Percentiles rank a stretch among this genome's conserved stretches.
Evolutionary conservation across 768 basidiomycete genomes (phyloP).

Genomic region (Lentinus brumalis): DNA sequence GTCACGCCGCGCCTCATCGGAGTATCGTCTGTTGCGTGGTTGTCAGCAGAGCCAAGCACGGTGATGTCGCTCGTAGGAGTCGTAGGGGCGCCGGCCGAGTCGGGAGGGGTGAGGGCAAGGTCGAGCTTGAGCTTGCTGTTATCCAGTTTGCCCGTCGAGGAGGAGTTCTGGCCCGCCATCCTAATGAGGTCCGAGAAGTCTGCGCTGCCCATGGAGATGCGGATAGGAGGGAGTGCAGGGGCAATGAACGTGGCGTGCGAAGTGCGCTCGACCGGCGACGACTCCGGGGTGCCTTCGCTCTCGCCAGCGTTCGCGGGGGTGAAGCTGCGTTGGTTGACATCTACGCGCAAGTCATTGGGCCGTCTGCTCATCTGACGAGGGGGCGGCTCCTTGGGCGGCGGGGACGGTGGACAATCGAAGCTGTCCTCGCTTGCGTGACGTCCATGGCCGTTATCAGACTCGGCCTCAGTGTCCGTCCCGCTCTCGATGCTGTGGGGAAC

Average conservation of each 20-base stretch:
- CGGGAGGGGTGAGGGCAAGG: conserved; percentile 17
- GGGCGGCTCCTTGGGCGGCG: conserved; percentile 24
- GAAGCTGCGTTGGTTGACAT: conserved; percentile 43
- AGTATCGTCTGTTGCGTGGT: conserved; percentile 18
- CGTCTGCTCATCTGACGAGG: conserved; percentile 8
- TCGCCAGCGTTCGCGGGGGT: conserved; percentile 36
- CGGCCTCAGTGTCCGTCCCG: conserved; percentile 70
- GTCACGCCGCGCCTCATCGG: conserved; percentile 20
- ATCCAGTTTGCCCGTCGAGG: conserved; percentile 28
- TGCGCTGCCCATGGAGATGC: conserved; percentile 82
- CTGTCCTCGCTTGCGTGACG: neutral
- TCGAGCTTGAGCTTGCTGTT: conserved; percentile 11
- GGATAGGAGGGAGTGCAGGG: conserved; percentile 85
- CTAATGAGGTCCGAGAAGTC: conserved; percentile 80
- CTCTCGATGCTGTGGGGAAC: conserved; percentile 76
- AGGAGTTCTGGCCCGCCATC: conserved; percentile 47
- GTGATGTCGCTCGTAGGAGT: conserved; percentile 31
- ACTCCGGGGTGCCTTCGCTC: conserved; percentile 43
- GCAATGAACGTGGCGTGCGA: conserved; percentile 80
- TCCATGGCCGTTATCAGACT: conserved; percentile 39
- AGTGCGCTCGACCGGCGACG: conserved; percentile 64
- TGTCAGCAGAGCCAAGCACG: conserved; percentile 10
- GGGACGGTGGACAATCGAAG: conserved; percentile 18
- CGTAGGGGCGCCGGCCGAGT: conserved; percentile 16
- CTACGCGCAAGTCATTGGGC: conserved; percentile 25